Evolutionary conservation across 805 yeast genomes (phyloP).

Genomic region (Hanseniaspora meyeri): DNA sequence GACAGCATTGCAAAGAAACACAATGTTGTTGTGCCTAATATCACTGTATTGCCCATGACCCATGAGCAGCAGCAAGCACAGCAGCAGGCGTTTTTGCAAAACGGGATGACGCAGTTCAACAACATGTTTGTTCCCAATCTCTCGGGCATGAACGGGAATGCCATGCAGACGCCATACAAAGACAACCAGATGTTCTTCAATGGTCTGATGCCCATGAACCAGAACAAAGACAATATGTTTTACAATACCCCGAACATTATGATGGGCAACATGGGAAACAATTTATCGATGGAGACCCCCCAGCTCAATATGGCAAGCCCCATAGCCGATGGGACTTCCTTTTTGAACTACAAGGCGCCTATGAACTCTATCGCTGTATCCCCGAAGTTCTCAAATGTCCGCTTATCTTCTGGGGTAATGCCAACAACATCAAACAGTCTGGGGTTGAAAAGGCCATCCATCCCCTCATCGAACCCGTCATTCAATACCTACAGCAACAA

Average conservation of each 20-base stretch:
- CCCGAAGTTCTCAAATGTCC: constrained; percentile 6
- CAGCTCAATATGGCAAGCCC: not conserved
- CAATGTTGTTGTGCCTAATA: not conserved
- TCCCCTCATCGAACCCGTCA: not conserved
- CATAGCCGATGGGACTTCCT: not conserved
- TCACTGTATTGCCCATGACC: not conserved
- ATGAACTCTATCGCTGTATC: not conserved
- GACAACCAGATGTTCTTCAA: constrained; percentile 2
- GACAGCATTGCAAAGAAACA: not conserved
- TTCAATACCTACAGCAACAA: not conserved
- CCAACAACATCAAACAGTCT: not conserved
- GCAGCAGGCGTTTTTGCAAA: not conserved
- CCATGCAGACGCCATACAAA: constrained; percentile 4
- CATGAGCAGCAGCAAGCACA: not conserved
- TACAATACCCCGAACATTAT: not conserved
- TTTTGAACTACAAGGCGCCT: not conserved
- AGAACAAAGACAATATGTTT: not conserved
- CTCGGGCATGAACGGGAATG: not conserved
- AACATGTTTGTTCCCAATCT: not conserved
- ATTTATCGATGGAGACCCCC: not conserved
- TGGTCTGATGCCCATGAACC: not conserved
- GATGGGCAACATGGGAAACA: not conserved
- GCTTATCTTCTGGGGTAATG: not conserved
- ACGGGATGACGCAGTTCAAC: not conserved
- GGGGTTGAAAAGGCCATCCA: not conserved